Percentiles rank a stretch among this genome's conserved stretches.
Conservation (phyloP, 106 monocot genomes). For the Phalaenopsis equestris region DNA sequence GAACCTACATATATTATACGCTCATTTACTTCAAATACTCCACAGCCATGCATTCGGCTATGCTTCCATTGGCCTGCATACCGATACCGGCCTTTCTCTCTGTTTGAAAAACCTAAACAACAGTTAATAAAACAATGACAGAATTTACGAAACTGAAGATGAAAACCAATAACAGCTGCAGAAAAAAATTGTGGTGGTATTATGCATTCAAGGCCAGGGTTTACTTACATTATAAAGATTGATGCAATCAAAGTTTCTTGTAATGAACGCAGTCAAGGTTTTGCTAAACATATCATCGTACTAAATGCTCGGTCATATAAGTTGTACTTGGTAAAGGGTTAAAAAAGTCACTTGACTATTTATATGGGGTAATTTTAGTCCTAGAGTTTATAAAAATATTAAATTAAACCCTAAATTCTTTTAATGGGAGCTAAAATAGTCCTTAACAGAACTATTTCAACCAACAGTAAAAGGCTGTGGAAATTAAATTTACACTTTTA, state of each 20-base stretch:
- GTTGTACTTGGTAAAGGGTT: background rate
- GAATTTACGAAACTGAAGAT: background rate
- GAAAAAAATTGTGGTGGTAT: background rate
- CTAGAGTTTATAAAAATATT: too few relatives aligned
- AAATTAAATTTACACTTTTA: too few relatives aligned
- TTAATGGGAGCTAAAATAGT: too few relatives aligned
- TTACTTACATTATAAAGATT: background rate
- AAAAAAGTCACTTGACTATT: too few relatives aligned
- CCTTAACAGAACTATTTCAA: too few relatives aligned
- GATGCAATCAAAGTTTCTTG: background rate
- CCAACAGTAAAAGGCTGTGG: too few relatives aligned
- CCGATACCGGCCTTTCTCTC: conserved; percentile 76
- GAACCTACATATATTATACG: conserved; percentile 58
- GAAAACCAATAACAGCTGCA: background rate
- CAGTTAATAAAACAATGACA: background rate
- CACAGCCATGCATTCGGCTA: conserved; percentile 89
- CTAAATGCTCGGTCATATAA: background rate
- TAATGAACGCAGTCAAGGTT: background rate
- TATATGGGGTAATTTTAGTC: too few relatives aligned
- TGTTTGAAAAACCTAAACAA: conserved; percentile 16
- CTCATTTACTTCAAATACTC: conserved; percentile 81
- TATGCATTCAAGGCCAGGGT: background rate
- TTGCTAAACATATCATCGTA: background rate
- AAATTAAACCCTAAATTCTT: too few relatives aligned
- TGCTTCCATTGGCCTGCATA: conserved; percentile 91